A percentile compares a stretch with the other conserved stretches of the same genome.
Conservation (phyloP, 768 basidiomycete genomes). For the Collybiopsis confluens region DNA sequence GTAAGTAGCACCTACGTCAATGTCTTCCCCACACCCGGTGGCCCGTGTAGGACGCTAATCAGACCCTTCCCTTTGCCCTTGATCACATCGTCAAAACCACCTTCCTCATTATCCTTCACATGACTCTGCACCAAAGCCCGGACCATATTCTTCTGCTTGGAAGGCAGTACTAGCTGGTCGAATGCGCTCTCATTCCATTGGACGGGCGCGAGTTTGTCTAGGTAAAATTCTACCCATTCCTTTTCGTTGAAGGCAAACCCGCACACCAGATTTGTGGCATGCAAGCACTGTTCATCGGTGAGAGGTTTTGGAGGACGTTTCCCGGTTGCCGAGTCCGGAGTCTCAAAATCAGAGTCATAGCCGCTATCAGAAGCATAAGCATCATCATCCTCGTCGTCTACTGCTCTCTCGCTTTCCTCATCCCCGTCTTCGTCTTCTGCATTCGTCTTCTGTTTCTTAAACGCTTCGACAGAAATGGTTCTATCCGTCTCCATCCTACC, state of each 20-base stretch:
- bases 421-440: background rate
- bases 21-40: conserved; percentile 33
- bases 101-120: background rate
- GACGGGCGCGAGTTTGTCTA: background rate
- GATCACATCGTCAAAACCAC: conserved; percentile 29
- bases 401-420: conserved; percentile 6
- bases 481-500: background rate
- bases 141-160: conserved; percentile 28
- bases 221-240: background rate
- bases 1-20: conserved; percentile 8
- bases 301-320: background rate
- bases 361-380: conserved; percentile 10
- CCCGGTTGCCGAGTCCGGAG: too few species aligned
- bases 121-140: conserved; percentile 24
- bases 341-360: background rate
- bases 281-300: background rate
- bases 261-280: background rate
- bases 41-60: conserved; percentile 28
- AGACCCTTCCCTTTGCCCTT: conserved; percentile 33
- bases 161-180: background rate
- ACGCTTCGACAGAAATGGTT: background rate
- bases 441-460: background rate
- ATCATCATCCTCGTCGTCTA: conserved; percentile 9
- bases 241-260: background rate
- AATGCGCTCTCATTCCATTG: background rate